These are phyloP conservation scores for Mortierella sp. DNA, from an alignment of 371 early-diverging fungal genomes.

Conservation along the genomic window DNA sequence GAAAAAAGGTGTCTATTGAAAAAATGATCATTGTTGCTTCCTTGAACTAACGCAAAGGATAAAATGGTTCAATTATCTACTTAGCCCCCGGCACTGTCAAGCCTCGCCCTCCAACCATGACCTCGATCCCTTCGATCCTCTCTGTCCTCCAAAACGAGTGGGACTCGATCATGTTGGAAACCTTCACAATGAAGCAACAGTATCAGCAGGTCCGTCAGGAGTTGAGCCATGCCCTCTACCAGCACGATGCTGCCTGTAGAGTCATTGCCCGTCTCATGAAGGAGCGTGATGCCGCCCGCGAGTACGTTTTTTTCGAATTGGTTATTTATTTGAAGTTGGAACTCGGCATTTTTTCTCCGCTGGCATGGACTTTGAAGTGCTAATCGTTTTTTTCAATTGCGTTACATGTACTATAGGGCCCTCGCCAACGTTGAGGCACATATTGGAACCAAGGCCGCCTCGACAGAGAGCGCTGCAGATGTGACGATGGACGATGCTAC, in stretches of 20 bases:
- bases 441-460: slow-evolving; percentile 64
- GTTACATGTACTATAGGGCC: slow-evolving; percentile 57
- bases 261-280: slow-evolving; percentile 93
- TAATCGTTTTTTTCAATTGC: background rate
- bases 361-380: background rate
- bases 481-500: slow-evolving; percentile 73
- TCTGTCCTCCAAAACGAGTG: slow-evolving; percentile 93
- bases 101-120: slow-evolving; percentile 92
- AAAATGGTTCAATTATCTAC: background rate
- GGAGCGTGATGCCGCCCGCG: slow-evolving; percentile 93
- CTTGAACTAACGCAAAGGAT: slow-evolving; percentile 1
- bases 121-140: slow-evolving; percentile 94
- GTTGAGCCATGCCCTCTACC: slow-evolving; percentile 92
- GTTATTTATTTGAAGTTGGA: background rate
- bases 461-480: slow-evolving; percentile 67
- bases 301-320: slow-evolving; percentile 60
- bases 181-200: slow-evolving; percentile 91
- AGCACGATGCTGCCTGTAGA: slow-evolving; percentile 95
- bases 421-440: slow-evolving; percentile 81
- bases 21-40: background rate
- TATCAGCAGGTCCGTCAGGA: slow-evolving; percentile 93
- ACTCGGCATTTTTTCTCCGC: background rate
- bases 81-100: slow-evolving; percentile 78
- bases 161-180: slow-evolving; percentile 95
- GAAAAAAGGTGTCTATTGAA: background rate